phyloP scores from a whole-genome alignment of 371 early-diverging fungal species.

The Thermomucor indicae-seudaticae region DNA sequence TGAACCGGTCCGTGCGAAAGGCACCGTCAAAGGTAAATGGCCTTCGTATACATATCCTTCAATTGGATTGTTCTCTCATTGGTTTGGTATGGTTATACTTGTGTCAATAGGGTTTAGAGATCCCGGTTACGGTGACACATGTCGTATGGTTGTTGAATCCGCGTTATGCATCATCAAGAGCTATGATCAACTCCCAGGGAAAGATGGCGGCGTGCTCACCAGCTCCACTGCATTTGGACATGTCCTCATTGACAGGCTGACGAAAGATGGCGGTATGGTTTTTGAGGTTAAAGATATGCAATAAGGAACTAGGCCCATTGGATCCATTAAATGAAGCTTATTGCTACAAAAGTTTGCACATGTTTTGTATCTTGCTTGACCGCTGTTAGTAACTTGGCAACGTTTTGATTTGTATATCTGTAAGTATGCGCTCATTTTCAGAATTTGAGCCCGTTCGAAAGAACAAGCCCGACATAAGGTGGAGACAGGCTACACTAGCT shows the following conservation, averaged over 20 bases:
- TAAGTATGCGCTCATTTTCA: no score
- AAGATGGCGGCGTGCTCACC: slow-evolving; percentile 66
- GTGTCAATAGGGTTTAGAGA: slow-evolving; percentile 45
- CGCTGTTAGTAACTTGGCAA: no score
- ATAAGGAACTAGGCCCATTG: no score
- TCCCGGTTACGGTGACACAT: slow-evolving; percentile 76
- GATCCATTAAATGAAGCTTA: no score
- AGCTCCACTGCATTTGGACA: slow-evolving; percentile 72
- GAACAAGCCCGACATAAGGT: no score
- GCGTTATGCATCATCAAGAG: slow-evolving; percentile 54
- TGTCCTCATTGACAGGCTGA: slow-evolving; percentile 58
- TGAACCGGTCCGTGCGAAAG: slow-evolving; percentile 47
- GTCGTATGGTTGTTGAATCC: slow-evolving; percentile 58
- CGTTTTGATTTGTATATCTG: no score
- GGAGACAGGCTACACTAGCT: no score
- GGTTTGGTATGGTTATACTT: no score
- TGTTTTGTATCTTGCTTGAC: no score
- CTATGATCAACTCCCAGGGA: slow-evolving; percentile 41
- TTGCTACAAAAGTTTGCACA: no score
- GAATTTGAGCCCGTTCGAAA: no score
- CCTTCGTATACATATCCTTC: neutral
- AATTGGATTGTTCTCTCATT: no score
- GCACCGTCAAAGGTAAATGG: slow-evolving; percentile 48
- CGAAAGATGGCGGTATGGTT: slow-evolving; percentile 45
- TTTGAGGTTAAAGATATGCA: slow-evolving; percentile 45